Evolutionary conservation across 2,329 filamentous ascomycete genomes (phyloP), one percentile per base, ranked within the genome.

Genomic region (Torrubiella hemipterigena): DNA sequence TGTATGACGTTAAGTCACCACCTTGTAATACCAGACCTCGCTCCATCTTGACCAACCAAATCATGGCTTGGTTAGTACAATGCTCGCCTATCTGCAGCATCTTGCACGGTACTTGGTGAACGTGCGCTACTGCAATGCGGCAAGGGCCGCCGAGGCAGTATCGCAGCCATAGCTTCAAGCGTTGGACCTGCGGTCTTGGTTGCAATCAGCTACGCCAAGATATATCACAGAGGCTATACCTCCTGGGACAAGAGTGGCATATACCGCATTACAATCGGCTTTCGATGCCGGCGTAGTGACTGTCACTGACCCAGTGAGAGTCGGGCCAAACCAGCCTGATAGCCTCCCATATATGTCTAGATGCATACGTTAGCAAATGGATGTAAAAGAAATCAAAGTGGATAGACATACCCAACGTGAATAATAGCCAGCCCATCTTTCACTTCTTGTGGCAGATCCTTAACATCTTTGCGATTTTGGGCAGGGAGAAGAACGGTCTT

Each of bases 291-390:
- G 75, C 68, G 55, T 75, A 67, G 35, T 59, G 71, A 45, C 76
- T 69, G 48, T 85, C 76, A 37, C 78, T 77, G 14, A 84, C 81
- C 81, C 86, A 93, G 44, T 81, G 73, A 24, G 73, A 77, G 45
- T 93, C 84, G 2, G 91, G 91, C 91, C 91, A 98, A 41, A 98
- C 80, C 40, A 81, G 67, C 36, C 80, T 76, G 52, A 98, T 77
- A 17, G 86, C 89, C 58, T 96, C 89, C 84, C 86, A 95, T 38
- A 96, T 89, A 54, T 93, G 81, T 40, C 83, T 85, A 42, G 43
- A n/a, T n/a, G n/a, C n/a, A n/a, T n/a, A n/a, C n/a, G n/a, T n/a
- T n/a, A n/a, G n/a, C n/a, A n/a, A n/a, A n/a, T n/a, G n/a, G n/a
- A n/a, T n/a, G n/a, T n/a, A n/a, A n/a, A n/a, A n/a, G n/a, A n/a